A percentile compares a stretch with the other conserved stretches of the same genome.
Conservation (phyloP, 176 grass and related monocot genomes). For the Canna indica region DNA sequence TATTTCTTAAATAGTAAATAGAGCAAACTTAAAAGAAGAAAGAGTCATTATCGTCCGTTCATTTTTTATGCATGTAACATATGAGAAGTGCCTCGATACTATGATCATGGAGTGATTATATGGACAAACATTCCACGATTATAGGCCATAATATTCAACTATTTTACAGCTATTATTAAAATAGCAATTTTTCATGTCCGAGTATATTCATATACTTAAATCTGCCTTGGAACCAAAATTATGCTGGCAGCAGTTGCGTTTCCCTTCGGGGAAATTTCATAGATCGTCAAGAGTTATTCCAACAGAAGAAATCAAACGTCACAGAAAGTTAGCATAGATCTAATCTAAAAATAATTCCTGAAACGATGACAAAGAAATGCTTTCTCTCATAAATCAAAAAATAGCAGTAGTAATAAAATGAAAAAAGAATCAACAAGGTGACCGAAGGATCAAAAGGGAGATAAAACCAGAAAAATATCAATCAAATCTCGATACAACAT, state of each 20-base stretch:
- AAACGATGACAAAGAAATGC: background rate
- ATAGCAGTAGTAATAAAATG: background rate
- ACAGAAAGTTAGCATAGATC: background rate
- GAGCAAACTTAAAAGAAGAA: too few species aligned
- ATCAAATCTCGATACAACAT: background rate
- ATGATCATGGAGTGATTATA: too few species aligned
- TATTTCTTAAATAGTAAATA: too few species aligned
- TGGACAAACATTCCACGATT: too few species aligned
- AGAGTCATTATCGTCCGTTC: background rate
- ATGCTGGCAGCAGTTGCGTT: background rate
- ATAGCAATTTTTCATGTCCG: background rate
- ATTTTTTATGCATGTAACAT: too few species aligned
- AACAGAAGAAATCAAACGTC: background rate
- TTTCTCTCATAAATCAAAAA: background rate
- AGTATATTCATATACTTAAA: background rate
- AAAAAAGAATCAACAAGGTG: background rate
- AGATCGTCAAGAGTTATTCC: background rate
- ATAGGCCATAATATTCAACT: too few species aligned
- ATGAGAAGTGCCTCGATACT: too few species aligned
- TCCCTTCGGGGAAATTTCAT: background rate
- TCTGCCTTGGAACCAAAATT: background rate
- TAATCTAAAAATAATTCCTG: background rate
- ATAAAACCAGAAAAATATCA: background rate
- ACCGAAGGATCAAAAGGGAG: background rate
- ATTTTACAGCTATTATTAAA: background rate